These are phyloP conservation scores for Eucalyptus sp. DNA, from an alignment of 345 rosid species.

Conservation along the genomic window DNA sequence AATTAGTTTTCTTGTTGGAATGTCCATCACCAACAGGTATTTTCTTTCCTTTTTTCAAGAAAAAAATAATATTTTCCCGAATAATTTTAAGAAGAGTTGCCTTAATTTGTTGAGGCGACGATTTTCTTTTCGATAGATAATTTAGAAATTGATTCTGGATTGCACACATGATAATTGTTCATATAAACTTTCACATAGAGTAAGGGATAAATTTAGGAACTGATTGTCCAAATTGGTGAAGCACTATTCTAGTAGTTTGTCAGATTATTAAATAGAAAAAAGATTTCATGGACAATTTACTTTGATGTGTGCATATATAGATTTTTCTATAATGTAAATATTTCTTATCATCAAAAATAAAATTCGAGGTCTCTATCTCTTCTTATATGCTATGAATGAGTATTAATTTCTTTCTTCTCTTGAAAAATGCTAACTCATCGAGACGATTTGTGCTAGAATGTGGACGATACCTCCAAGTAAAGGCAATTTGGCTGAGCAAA, in stretches of 20 bases:
- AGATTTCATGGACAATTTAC: background rate
- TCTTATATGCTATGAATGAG: background rate
- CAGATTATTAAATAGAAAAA: background rate
- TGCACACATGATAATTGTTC: background rate
- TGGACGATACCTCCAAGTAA: background rate
- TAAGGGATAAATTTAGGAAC: background rate
- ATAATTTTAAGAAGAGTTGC: background rate
- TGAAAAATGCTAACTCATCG: background rate
- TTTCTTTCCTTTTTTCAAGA: background rate
- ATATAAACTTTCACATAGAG: background rate
- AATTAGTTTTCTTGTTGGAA: conserved; percentile 63
- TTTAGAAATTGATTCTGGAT: background rate
- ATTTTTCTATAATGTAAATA: background rate
- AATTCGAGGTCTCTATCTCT: background rate
- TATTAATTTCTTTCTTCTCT: background rate
- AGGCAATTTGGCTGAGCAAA: background rate
- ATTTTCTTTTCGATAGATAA: background rate
- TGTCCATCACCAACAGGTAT: conserved; percentile 80
- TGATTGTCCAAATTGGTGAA: background rate
- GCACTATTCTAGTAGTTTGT: background rate
- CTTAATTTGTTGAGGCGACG: background rate
- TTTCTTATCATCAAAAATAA: background rate
- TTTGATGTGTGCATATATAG: background rate
- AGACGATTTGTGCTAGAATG: background rate
- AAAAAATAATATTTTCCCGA: background rate